Evolutionary conservation across 1,284 basidiomycete species (phyloP), one percentile per base, ranked within the genome.

Genomic region (Ceratobasidium sp.): DNA sequence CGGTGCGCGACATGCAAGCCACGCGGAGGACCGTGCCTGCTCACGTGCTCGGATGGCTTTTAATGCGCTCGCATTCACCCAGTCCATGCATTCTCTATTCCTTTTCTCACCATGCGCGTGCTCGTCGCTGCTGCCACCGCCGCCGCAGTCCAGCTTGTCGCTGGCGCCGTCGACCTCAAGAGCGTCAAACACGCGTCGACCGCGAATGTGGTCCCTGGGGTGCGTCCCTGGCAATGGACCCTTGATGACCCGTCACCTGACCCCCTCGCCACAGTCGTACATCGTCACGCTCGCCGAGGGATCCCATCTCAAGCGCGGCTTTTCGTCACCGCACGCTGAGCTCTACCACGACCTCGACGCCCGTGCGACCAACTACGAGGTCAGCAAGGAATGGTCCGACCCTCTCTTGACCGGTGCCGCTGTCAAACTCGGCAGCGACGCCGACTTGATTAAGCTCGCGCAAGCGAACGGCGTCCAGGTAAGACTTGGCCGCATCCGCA

Each of bases 101-200:
- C n/a, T n/a, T n/a, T n/a, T n/a, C n/a, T n/a, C n/a, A 23, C 9
- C 32, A 65, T 65, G 62, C 45, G 62, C 18, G 32, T 52, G 10
- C 8, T 53, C 45, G 45, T 65, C 30, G 43, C 43, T 45, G 43
- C 43, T 45, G 62, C 62, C n/a, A 28, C 45, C n/a, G 62, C 48
- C 50, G 62, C 48, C 4, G 48, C 21, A 2, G 62, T 32, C 8
- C 62, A 65, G 62, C 45, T 65, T 32, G 62, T 53, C 30, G 28
- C 62, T 26, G 62, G 45, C 30, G 62, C 62, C n/a, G 62, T 65
- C 62, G 46, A 50, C 62, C 45, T 65, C 62, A 65, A 53, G 21
- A 50, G 45, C 23, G 62, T 65, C 62, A 50, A 50, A 41, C 62
- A 65, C 36, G 32, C 9, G 6, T 65, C 62, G 46, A 65, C 46